Evolutionary conservation across 78 protist genomes (phyloP).

Genomic region (Dictyostelium citrinum): DNA sequence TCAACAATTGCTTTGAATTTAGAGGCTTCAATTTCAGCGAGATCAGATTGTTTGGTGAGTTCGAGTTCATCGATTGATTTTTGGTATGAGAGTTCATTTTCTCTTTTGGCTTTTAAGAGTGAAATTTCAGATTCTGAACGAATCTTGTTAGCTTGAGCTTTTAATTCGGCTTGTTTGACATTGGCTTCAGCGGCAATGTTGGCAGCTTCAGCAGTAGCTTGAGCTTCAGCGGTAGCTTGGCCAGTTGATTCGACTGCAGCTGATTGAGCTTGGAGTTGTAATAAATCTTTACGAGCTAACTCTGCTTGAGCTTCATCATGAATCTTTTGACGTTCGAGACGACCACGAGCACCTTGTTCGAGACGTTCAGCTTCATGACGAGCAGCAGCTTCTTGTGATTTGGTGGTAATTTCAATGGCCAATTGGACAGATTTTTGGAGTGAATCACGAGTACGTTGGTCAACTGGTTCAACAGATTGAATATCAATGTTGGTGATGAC

Average conservation of each 20-base stretch:
- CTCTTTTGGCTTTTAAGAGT: constrained; percentile 52
- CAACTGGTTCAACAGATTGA: constrained; percentile 96
- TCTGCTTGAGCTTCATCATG: constrained; percentile 89
- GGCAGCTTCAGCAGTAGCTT: constrained; percentile 89
- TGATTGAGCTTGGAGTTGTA: constrained; percentile 84
- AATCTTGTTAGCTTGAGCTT: constrained; percentile 84
- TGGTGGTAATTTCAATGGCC: constrained; percentile 95
- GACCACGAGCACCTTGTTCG: constrained; percentile 92
- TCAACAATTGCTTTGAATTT: constrained; percentile 84
- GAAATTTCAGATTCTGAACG: constrained; percentile 81
- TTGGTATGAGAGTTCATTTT: constrained; percentile 79
- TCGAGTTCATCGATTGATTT: constrained; percentile 83
- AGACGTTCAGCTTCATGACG: constrained; percentile 88
- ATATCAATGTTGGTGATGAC: constrained; percentile 94
- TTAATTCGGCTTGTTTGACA: constrained; percentile 86
- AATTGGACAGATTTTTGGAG: constrained; percentile 90
- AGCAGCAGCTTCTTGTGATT: constrained; percentile 93
- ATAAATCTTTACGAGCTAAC: constrained; percentile 72
- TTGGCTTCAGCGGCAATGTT: constrained; percentile 86
- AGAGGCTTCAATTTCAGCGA: constrained; percentile 82
- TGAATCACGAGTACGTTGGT: constrained; percentile 93
- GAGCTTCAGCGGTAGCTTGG: constrained; percentile 92
- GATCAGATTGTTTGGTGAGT: constrained; percentile 40
- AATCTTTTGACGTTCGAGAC: constrained; percentile 89
- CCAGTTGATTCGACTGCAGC: constrained; percentile 87